Evolutionary conservation across 495 filamentous ascomycete genomes (phyloP).

Genomic region (Thermothielavioides terrestris): DNA sequence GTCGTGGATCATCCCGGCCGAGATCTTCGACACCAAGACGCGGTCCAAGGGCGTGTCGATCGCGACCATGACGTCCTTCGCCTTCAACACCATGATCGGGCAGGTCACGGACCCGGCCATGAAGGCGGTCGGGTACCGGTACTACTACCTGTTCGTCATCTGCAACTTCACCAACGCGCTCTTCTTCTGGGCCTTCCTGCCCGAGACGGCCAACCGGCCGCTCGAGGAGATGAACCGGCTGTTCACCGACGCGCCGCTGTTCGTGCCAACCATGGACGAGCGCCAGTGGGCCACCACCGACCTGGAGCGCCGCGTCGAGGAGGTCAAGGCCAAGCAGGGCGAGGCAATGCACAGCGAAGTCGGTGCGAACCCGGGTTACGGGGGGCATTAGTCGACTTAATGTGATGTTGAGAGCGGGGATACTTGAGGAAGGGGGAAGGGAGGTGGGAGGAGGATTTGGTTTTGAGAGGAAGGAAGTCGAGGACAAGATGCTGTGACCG

Average conservation of each 20-base stretch:
- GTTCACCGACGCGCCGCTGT: slow-evolving; percentile 1
- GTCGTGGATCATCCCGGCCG: slow-evolving; percentile 8
- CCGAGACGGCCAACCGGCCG: slow-evolving; percentile 5
- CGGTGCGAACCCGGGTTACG: too few relatives aligned
- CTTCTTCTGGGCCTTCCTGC: slow-evolving; percentile 8
- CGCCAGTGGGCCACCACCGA: background rate
- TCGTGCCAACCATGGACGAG: slow-evolving; percentile 9
- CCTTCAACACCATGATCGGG: slow-evolving; percentile 10
- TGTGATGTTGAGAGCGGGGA: too few relatives aligned
- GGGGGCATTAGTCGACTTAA: too few relatives aligned
- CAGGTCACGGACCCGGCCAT: slow-evolving; percentile 6
- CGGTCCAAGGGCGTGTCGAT: slow-evolving; percentile 6
- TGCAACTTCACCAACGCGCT: slow-evolving; percentile 9
- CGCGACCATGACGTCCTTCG: slow-evolving; percentile 6
- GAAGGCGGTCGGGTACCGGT: background rate
- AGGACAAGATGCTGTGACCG: too few relatives aligned
- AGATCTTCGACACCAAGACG: slow-evolving; percentile 5
- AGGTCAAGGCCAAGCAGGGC: slow-evolving; percentile 7
- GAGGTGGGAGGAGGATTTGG: too few relatives aligned
- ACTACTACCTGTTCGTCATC: slow-evolving; percentile 2
- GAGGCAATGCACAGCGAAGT: background rate
- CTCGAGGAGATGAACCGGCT: slow-evolving; percentile 10
- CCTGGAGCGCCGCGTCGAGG: slow-evolving; percentile 2
- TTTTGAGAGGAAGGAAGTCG: too few relatives aligned
- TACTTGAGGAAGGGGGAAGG: too few relatives aligned